phyloP scores from a whole-genome alignment of 2,329 filamentous ascomycete genomes.

The Phaeosphaeria sp. region DNA sequence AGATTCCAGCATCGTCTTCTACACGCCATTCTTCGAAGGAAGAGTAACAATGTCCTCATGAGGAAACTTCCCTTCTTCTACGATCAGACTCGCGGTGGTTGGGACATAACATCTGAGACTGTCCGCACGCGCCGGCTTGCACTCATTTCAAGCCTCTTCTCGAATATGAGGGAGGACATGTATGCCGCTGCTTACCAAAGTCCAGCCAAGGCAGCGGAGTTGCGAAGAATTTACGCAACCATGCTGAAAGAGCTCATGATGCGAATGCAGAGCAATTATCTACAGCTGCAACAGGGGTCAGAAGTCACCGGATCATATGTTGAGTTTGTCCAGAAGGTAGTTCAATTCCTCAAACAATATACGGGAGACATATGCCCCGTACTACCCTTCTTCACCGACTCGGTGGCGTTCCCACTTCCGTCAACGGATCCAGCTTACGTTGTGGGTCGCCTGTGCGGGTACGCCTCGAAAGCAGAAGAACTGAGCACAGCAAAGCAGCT shows the following conservation, averaged over 20 bases:
- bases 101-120: slow-evolving; percentile 60
- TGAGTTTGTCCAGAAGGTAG: slow-evolving; percentile 66
- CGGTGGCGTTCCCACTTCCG: slow-evolving; percentile 66
- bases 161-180: slow-evolving; percentile 64
- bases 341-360: slow-evolving; percentile 67
- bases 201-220: slow-evolving; percentile 36
- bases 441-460: slow-evolving; percentile 66
- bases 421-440: slow-evolving; percentile 68
- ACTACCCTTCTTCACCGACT: slow-evolving; percentile 67
- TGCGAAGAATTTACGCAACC: slow-evolving; percentile 57
- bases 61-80: slow-evolving; percentile 64
- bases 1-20: slow-evolving; percentile 68
- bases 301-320: slow-evolving; percentile 63
- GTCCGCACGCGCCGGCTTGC: slow-evolving; percentile 61
- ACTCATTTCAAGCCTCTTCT: slow-evolving; percentile 63
- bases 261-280: slow-evolving; percentile 67
- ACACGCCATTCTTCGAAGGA: slow-evolving; percentile 59
- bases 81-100: slow-evolving; percentile 45
- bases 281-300: slow-evolving; percentile 54
- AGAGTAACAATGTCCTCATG: slow-evolving; percentile 56
- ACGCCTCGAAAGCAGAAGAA: slow-evolving; percentile 61
- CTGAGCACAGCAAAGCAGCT: slow-evolving; percentile 61
- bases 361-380: slow-evolving; percentile 64
- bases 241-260: slow-evolving; percentile 65
- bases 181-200: slow-evolving; percentile 43